Base-by-base conservation (phyloP, 257 asterid genomes). In the Jaltomata sinuosa region DNA sequence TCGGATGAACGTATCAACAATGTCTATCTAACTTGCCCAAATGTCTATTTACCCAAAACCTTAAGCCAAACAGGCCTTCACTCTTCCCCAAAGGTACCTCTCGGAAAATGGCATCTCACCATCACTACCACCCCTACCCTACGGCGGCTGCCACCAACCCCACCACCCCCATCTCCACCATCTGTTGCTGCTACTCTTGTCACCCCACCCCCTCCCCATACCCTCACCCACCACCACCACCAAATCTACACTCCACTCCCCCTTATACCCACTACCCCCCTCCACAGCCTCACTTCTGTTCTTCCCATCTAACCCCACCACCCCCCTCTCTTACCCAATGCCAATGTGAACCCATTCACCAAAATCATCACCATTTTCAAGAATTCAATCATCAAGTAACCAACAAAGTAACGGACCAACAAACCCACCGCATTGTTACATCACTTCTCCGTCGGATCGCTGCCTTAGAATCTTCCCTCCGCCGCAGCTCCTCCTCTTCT, bases 361-460 rank as follows among this genome's bases (percentile, higher is more conserved):
- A 85, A 68, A 85, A 42, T 25, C 71, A 83, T 47, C 81, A 8
- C 32, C 89, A 85, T 53, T 38, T 87, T 78, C 87, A 77, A 71
- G 87, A 88, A 80, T 47, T 64, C 19, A 34, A 57, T 84, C 84
- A 74, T 38, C 85, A 32, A 47, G 21, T n/a, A n/a, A n/a, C n/a
- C 36, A 64, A 83, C 69, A 69, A 38, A 82, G 38, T 65, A 57
- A 74, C n/a, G 21, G 86, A 69, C 27, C 54, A 77, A 16, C 82
- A 77, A 49, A 77, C 86, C 27, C 77, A 88, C 22, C 90, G 93
- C 76, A 67, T 83, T 0, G 85, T 94, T 19, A 86, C 97, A 53
- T 89, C 97, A 76, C 95, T 94, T 27, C 90, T 94, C 88, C 92
- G 88, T 88, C 97, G 98, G 85, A 92, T 95, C 89, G 83, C 93